phyloP scores from a whole-genome alignment of 1,284 basidiomycete species.

The Sparassis latifolia region DNA sequence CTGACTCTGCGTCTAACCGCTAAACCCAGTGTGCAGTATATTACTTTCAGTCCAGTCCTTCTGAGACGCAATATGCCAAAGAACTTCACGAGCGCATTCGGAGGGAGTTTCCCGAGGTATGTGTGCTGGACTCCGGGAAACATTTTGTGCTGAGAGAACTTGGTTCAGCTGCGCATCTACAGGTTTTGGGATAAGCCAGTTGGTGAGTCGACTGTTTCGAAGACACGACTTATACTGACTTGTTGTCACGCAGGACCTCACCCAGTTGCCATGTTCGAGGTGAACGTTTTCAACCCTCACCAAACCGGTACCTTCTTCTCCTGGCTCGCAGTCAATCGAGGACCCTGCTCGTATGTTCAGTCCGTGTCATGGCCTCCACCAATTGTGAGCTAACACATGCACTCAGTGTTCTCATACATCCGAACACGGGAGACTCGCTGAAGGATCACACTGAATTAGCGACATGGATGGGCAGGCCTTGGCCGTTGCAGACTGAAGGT shows the following conservation, averaged over 20 bases:
- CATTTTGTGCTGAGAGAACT: not conserved
- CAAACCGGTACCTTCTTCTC: conserved; percentile 62
- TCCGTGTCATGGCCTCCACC: not conserved
- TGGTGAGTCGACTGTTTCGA: conserved; percentile 30
- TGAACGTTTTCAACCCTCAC: conserved; percentile 59
- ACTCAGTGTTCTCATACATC: conserved; percentile 64
- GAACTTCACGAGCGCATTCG: conserved; percentile 58
- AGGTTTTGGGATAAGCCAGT: conserved; percentile 58
- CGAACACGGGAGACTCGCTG: conserved; percentile 56
- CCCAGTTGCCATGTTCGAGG: conserved; percentile 64
- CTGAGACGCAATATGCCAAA: conserved; percentile 45
- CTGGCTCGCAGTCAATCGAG: conserved; percentile 58
- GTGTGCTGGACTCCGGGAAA: not conserved
- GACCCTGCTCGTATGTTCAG: conserved; percentile 54
- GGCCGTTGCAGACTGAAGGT: conserved; percentile 36
- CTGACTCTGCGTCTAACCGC: not conserved
- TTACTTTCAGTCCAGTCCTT: conserved; percentile 44
- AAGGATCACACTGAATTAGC: conserved; percentile 59
- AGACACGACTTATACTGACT: not conserved
- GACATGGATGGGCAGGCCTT: conserved; percentile 65
- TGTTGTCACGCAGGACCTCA: conserved; percentile 39
- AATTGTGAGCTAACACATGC: not conserved
- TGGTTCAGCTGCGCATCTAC: conserved; percentile 51
- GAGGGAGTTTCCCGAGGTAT: conserved; percentile 67
- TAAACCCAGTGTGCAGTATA: conserved; percentile 40